These are phyloP conservation scores for Auricularia heimuer DNA, from an alignment of 768 basidiomycete species.

Conservation along the genomic window DNA sequence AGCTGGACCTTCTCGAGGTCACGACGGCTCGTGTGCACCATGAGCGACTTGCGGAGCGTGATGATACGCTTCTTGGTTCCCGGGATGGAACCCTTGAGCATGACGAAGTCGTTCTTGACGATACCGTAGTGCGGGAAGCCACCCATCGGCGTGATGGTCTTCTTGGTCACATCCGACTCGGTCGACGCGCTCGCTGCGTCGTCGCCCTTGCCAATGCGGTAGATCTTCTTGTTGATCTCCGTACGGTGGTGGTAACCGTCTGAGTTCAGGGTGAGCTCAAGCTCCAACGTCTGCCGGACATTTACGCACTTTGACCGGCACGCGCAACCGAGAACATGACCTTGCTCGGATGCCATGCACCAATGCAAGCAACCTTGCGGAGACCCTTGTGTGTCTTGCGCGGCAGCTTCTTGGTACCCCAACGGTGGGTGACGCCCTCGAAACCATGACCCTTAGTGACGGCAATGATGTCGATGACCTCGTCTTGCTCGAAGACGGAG, in stretches of 20 bases:
- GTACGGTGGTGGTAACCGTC: conserved; percentile 96
- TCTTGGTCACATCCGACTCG: conserved; percentile 89
- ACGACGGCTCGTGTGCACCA: conserved; percentile 90
- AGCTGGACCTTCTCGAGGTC: conserved; percentile 97
- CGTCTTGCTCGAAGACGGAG: conserved; percentile 90
- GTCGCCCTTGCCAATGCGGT: conserved; percentile 76
- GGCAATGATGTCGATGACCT: conserved; percentile 92
- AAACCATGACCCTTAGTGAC: conserved; percentile 99
- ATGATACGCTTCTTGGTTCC: conserved; percentile 98
- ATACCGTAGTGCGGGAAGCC: conserved; percentile 99
- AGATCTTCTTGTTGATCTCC: conserved; percentile 98
- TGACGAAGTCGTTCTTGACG: conserved; percentile 96
- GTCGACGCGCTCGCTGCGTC: conserved; percentile 85
- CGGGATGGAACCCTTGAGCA: conserved; percentile 92
- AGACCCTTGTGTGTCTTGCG: conserved; percentile 99
- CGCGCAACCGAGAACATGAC: conserved; percentile 99
- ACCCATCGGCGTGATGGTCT: conserved; percentile 92
- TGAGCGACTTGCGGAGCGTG: conserved; percentile 93
- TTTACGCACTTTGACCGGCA: conserved; percentile 91
- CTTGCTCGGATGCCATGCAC: conserved; percentile 97
- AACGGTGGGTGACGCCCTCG: conserved; percentile 98
- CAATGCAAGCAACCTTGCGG: conserved; percentile 98
- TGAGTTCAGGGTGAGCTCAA: conserved; percentile 18
- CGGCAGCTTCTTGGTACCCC: conserved; percentile 98
- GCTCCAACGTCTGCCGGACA: conserved; percentile 1